Conservation (phyloP, 352 stramenopile species). For the Phytopythium ostracodes region DNA sequence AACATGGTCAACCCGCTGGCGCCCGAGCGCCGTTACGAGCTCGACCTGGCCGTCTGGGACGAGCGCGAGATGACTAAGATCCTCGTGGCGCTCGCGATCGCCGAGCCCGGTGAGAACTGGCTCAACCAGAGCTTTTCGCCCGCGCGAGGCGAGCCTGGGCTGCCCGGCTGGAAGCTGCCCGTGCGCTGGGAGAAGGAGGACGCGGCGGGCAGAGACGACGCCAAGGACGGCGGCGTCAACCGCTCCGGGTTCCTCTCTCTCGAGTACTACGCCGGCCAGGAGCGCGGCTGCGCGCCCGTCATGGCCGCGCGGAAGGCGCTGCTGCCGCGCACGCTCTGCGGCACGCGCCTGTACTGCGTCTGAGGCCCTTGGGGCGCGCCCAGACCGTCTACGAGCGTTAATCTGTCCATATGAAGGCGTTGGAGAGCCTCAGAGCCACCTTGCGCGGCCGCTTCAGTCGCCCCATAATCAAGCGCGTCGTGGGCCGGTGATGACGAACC, state of each 20-base stretch:
- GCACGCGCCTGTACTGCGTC: slow-evolving; percentile 65
- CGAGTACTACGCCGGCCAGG: slow-evolving; percentile 70
- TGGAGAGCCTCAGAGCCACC: not conserved
- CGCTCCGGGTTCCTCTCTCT: slow-evolving; percentile 59
- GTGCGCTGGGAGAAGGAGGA: slow-evolving; percentile 73
- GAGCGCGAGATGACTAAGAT: slow-evolving; percentile 80
- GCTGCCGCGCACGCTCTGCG: slow-evolving; percentile 53
- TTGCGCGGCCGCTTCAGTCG: not conserved
- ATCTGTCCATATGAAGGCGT: no score
- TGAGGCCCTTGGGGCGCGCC: slow-evolving; percentile 8
- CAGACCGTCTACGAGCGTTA: not conserved
- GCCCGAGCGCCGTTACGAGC: slow-evolving; percentile 60
- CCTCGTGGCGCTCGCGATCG: slow-evolving; percentile 73
- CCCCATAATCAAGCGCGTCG: not conserved
- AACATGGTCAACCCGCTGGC: slow-evolving; percentile 78
- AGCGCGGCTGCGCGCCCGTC: slow-evolving; percentile 58
- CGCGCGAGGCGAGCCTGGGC: slow-evolving; percentile 40
- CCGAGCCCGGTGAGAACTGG: slow-evolving; percentile 81
- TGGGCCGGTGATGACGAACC: not conserved
- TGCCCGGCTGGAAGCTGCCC: slow-evolving; percentile 79
- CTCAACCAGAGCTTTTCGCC: slow-evolving; percentile 71
- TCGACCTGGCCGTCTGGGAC: slow-evolving; percentile 67
- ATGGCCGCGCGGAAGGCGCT: slow-evolving; percentile 54
- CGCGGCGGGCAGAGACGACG: slow-evolving; percentile 17
- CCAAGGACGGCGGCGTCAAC: slow-evolving; percentile 56